Conservation (phyloP, 148 eudicot genomes). For the Arctostaphylos glauca region DNA sequence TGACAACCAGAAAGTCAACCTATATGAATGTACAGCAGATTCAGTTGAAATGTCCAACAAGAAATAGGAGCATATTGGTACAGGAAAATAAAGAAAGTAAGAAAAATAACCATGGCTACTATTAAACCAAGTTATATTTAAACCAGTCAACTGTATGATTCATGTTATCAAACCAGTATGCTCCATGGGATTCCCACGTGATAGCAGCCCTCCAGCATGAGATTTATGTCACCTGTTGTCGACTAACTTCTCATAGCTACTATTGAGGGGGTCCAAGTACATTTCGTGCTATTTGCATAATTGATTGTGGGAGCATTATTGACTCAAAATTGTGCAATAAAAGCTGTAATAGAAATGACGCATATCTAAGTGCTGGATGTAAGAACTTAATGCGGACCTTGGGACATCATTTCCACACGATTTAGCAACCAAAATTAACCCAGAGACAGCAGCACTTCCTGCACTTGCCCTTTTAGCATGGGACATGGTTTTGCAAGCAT, state of each 20-base stretch:
- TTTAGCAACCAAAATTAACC: constrained; percentile 79
- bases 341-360: not conserved
- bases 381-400: constrained; percentile 58
- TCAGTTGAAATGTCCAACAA: constrained; percentile 1
- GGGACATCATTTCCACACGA: constrained; percentile 99
- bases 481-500: constrained; percentile 54
- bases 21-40: constrained; percentile 21
- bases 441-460: constrained; percentile 74
- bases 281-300: not conserved
- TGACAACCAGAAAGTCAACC: constrained; percentile 91
- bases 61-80: not conserved
- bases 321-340: not conserved
- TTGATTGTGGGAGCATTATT: not conserved
- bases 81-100: not conserved
- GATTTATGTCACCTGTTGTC: not conserved
- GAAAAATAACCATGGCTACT: not conserved
- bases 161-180: not conserved
- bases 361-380: not conserved
- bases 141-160: not conserved
- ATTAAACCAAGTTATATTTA: not conserved
- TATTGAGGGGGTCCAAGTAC: not conserved
- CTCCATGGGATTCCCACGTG: not conserved
- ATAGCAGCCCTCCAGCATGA: constrained; percentile 1
- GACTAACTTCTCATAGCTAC: not conserved
- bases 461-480: constrained; percentile 54